Evolutionary conservation across 306 rosid genomes (phyloP).

Genomic region (Datisca glomerata): DNA sequence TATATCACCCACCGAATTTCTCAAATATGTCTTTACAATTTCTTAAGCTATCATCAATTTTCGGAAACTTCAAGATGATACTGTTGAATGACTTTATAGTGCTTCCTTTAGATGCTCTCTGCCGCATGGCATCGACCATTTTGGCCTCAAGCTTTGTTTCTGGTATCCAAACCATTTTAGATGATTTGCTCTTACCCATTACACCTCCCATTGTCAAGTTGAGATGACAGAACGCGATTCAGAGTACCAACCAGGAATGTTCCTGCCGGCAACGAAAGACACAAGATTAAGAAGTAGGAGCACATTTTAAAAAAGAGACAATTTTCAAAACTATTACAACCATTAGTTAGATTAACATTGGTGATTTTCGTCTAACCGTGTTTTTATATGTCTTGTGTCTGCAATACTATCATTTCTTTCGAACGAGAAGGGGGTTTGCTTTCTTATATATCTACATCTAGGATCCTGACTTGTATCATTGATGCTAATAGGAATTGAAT

Average conservation of each 20-base stretch:
- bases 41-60: constrained; percentile 78
- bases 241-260: background rate
- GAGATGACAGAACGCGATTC: constrained; percentile 12
- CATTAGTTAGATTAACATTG: no score
- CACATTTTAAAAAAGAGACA: no score
- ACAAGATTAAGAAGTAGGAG: no score
- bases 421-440: no score
- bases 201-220: constrained; percentile 53
- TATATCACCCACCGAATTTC: constrained; percentile 82
- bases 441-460: no score
- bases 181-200: constrained; percentile 36
- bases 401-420: no score
- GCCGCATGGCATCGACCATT: constrained; percentile 68
- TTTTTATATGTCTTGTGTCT: no score
- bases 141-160: constrained; percentile 73
- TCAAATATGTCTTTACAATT: constrained; percentile 68
- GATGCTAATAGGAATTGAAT: no score
- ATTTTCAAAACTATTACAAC: no score
- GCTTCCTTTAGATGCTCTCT: constrained; percentile 53
- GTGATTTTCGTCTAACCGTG: no score
- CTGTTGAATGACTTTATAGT: constrained; percentile 63
- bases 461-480: no score
- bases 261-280: no score
- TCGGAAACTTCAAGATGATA: constrained; percentile 81
- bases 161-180: constrained; percentile 19